Conservation (phyloP, 2,329 filamentous ascomycete species). For the Claviceps spartinae region DNA sequence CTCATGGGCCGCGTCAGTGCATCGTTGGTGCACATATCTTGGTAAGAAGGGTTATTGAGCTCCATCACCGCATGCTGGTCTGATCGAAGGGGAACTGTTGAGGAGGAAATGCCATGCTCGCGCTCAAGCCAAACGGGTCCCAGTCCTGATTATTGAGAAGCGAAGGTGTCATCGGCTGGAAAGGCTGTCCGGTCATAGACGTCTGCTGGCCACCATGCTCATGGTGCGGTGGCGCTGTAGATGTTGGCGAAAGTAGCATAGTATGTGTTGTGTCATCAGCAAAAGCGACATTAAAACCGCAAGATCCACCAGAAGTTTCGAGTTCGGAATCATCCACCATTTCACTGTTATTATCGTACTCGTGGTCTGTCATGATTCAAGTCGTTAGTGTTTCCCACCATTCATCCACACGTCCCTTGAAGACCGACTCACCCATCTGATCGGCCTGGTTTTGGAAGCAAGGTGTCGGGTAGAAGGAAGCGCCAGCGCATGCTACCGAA, state of each 20-base stretch:
- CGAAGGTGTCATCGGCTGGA: constrained; percentile 50
- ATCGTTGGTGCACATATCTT: neutral
- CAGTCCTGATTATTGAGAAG: constrained; percentile 73
- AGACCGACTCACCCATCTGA: constrained; percentile 73
- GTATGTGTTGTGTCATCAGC: constrained; percentile 31
- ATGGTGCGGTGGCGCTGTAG: constrained; percentile 25
- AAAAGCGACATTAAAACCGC: constrained; percentile 47
- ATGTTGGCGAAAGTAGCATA: constrained; percentile 27
- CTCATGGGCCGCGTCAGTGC: neutral
- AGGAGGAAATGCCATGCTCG: constrained; percentile 88
- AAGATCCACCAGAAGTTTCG: constrained; percentile 51
- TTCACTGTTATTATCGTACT: constrained; percentile 83
- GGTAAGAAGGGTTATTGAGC: neutral
- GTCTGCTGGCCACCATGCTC: constrained; percentile 21
- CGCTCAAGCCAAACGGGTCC: constrained; percentile 84
- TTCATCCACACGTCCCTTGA: constrained; percentile 31
- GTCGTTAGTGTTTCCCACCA: constrained; percentile 45
- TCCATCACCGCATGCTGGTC: constrained; percentile 33
- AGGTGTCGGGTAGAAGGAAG: constrained; percentile 65
- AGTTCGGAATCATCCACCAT: constrained; percentile 75
- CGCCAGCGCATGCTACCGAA: constrained; percentile 24
- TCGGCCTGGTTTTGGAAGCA: constrained; percentile 86
- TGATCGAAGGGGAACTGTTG: constrained; percentile 66
- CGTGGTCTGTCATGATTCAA: constrained; percentile 59
- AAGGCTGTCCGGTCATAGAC: constrained; percentile 27